Conservation (phyloP, 1,139 yeast genomes). For the Williopsis jadinii region DNA sequence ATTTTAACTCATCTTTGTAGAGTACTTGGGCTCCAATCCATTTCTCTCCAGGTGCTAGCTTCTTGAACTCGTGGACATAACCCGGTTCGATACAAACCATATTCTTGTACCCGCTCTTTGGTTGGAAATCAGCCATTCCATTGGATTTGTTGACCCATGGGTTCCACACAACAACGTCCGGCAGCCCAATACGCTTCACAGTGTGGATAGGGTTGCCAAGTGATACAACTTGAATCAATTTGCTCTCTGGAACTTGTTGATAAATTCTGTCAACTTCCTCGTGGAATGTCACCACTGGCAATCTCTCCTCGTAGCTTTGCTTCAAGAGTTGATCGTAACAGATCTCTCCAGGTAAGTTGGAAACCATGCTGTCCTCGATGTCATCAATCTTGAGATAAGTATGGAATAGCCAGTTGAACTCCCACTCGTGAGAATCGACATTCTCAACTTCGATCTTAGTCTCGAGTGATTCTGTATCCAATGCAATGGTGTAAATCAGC, state of each 20-base stretch:
- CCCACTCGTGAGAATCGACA: constrained; percentile 55
- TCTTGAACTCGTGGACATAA: constrained; percentile 60
- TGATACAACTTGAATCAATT: constrained; percentile 57
- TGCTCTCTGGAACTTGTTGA: constrained; percentile 47
- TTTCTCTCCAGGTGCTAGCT: constrained; percentile 55
- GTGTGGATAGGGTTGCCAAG: constrained; percentile 65
- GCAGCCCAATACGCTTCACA: constrained; percentile 57
- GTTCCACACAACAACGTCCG: constrained; percentile 95
- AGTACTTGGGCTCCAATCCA: constrained; percentile 67
- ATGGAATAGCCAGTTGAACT: constrained; percentile 93
- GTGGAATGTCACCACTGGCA: constrained; percentile 57
- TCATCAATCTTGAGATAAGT: constrained; percentile 78
- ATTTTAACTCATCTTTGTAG: constrained; percentile 30
- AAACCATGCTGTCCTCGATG: constrained; percentile 67
- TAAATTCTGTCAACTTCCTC: constrained; percentile 86
- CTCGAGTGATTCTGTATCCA: constrained; percentile 46
- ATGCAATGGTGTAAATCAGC: constrained; percentile 58
- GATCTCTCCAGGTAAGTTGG: constrained; percentile 63
- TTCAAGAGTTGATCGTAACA: constrained; percentile 71
- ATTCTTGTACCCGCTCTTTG: constrained; percentile 71
- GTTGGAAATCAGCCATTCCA: constrained; percentile 82
- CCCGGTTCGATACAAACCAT: constrained; percentile 98
- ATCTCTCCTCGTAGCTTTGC: constrained; percentile 58
- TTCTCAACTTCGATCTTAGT: constrained; percentile 75
- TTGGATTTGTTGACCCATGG: constrained; percentile 84